phyloP scores from a whole-genome alignment of 148 eudicot species.

The Pouteria glomerata region DNA sequence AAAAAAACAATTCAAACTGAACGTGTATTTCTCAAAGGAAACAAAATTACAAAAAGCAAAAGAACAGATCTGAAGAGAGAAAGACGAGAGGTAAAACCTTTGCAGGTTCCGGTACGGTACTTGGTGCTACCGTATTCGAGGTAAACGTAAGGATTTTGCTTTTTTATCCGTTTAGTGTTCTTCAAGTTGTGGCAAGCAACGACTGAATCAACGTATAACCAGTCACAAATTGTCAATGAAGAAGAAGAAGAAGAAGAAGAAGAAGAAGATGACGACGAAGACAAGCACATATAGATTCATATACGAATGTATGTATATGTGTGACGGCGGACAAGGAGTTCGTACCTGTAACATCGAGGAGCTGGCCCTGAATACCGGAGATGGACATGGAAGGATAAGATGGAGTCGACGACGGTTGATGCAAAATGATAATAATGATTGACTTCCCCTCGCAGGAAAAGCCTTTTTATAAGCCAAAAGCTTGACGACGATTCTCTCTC shows the following conservation, averaged over 20 bases:
- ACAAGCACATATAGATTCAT: too few relatives aligned
- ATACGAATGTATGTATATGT: too few relatives aligned
- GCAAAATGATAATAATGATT: too few relatives aligned
- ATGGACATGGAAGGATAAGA: too few relatives aligned
- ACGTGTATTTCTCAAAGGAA: not conserved
- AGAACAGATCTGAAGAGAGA: not conserved
- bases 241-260: not conserved
- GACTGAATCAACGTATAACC: conserved; percentile 32
- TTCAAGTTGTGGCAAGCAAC: conserved; percentile 68
- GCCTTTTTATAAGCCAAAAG: too few relatives aligned
- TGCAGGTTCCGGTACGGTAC: conserved; percentile 72
- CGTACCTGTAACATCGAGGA: too few relatives aligned
- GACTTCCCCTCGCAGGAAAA: too few relatives aligned
- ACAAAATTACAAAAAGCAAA: not conserved
- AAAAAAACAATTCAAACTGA: not conserved
- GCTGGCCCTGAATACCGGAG: too few relatives aligned
- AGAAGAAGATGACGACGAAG: too few relatives aligned
- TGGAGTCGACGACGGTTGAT: too few relatives aligned
- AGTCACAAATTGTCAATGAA: not conserved
- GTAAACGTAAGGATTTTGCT: conserved; percentile 81
- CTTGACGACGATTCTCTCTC: too few relatives aligned
- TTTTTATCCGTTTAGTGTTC: conserved; percentile 83
- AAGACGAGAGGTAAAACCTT: conserved; percentile 32
- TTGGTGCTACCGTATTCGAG: conserved; percentile 70
- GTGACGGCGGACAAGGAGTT: too few relatives aligned